Evolutionary conservation across 176 grass and related monocot species (phyloP), one percentile per base, ranked within the genome.

Genomic region (Echinochloa phyllopogon): DNA sequence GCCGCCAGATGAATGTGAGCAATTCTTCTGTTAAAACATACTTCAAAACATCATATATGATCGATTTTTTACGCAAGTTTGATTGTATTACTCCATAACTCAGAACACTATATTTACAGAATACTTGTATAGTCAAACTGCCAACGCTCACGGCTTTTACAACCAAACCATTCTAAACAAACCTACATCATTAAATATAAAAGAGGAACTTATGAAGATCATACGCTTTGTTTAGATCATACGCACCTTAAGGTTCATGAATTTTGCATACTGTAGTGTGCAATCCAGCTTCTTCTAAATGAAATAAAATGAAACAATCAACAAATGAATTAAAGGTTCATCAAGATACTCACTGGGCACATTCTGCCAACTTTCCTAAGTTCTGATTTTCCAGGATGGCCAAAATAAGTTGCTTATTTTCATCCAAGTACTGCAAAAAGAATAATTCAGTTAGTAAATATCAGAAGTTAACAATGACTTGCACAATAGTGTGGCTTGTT

Each of bases 351-450:
- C 92, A 97, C 91, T 97, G 94, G 83, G 94, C 91, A 88, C 94
- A 97, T 86, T 97, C 94, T 59, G 94, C 90, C 55, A 97, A 71
- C 85, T 97, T 97, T 73, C 94, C 94, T 58, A 97, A 52, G 65
- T 97, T 97, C 71, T 97, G 94, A 69, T 97, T 94, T 82, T 97
- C 91, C 87, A 97, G 84, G 65, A 97, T 97, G 74, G 94, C 94
- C 89, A 97, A 88, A 88, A 97, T 97, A 63, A 97, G 94, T 68
- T 94, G 94, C 53, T 97, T 97, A 69, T 97, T 97, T 74, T 97
- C 91, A 83, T 97, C 94, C 85, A 97, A 78, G 82, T 94, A 92
- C 94, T 97, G 88, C 74, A 88, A 43, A 41, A 85, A 77, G 6
- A 61, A 57, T 53, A 72, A 83, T 29, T 65, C 8, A 77, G 45